Evolutionary conservation across 2,329 filamentous ascomycete genomes (phyloP), one percentile per base, ranked within the genome.

Genomic region (Aspergillus neoniger): DNA sequence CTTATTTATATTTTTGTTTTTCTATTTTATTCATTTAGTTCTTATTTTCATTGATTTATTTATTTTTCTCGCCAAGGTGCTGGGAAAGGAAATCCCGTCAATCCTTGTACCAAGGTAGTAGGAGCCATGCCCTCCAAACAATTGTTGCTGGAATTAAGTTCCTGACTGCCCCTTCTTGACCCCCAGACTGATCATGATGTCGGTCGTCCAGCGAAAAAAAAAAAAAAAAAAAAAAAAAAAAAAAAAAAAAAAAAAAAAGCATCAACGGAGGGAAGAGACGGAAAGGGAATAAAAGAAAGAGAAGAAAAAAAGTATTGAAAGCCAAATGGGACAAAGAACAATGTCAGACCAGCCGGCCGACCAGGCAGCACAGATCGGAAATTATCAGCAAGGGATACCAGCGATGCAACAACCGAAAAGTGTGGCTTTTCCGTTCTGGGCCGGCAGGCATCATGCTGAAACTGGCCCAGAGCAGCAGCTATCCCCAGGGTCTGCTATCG

Each of bases 381-480:
- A 55, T 44, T 44, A 44, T 55, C 52, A 55, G 52, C 52, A 55
- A 55, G 52, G 52, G 52, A 55, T 55, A 43, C 38, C 38, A 30
- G 52, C 52, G 52, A 55, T 55, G 52, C 52, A 44, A 55, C 52
- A 32, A 43, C 38, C 52, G 14, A 36, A 36, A 41, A 23, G 19
- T 21, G 32, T 39, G 50, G 32, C 17, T 23, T 44, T 44, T 15
- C 52, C n/a, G 23, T 43, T 32, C 38, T 55, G 15, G 52, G 38
- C 38, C 25, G 44, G 52, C 15, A 53, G n/a, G 51, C 7, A 32
- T 23, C 15, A 41, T 25, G 41, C n/a, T 44, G 38, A 55, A 44
- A 43, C 52, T 55, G 41, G 52, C 28, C 52, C 52, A 55, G 52
- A 43, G 38, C 52, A 43, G 15, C 38, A n/a, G 28, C 21, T 19